A percentile compares a stretch with the other conserved stretches of the same genome.
phyloP scores from a whole-genome alignment of 108 stramenopile species.

The Chaetoceros tenuissimus region DNA sequence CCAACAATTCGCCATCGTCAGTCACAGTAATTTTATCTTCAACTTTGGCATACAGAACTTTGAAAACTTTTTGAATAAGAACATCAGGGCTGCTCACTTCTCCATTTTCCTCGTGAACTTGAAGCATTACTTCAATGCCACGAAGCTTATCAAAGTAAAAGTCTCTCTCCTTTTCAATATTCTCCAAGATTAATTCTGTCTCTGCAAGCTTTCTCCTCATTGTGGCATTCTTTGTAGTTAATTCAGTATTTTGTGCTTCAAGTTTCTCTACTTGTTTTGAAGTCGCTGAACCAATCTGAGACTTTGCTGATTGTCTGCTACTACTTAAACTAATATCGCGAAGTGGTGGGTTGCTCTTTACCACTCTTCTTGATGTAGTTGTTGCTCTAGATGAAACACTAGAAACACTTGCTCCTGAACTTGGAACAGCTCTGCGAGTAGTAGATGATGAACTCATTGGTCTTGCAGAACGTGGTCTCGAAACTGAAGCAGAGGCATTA shows the following conservation, averaged over 20 bases:
- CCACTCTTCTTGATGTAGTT: neutral
- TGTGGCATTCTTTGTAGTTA: neutral
- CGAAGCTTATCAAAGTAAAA: constrained; percentile 98
- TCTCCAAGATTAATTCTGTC: constrained; percentile 13
- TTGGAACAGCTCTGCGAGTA: constrained; percentile 5
- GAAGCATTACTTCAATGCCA: constrained; percentile 88
- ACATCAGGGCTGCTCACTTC: constrained; percentile 27
- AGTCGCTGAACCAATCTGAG: neutral
- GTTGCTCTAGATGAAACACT: constrained; percentile 11
- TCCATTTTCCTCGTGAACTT: constrained; percentile 70
- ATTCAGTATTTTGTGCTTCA: neutral
- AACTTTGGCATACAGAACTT: constrained; percentile 55
- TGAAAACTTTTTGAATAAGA: constrained; percentile 67
- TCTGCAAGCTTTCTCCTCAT: neutral
- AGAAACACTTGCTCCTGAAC: constrained; percentile 5
- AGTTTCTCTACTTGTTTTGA: neutral
- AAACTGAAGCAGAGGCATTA: neutral
- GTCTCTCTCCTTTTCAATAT: constrained; percentile 52
- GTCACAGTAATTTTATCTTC: constrained; percentile 46
- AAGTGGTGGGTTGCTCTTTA: neutral
- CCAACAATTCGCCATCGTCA: constrained; percentile 30
- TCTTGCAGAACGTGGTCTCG: constrained; percentile 1
- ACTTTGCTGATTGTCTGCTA: too few species aligned
- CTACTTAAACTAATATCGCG: constrained; percentile 4
- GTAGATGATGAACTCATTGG: constrained; percentile 1